phyloP scores from a whole-genome alignment of 805 yeast species.

The Wilhelminamyces savonicus region DNA sequence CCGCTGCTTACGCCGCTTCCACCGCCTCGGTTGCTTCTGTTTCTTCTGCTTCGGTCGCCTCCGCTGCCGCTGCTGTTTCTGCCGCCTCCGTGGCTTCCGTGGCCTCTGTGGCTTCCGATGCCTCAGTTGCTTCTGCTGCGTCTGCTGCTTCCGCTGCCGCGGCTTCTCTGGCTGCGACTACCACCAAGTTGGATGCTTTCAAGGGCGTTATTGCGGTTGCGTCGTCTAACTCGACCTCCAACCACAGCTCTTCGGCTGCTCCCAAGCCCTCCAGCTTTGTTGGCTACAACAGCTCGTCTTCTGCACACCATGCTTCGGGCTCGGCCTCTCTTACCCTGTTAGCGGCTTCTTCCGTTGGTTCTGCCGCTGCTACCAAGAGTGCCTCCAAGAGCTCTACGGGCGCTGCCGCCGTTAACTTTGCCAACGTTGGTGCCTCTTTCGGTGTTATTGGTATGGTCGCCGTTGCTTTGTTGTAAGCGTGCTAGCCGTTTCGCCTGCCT shows the following conservation, averaged over 20 bases:
- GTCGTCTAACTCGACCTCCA: conserved; percentile 7
- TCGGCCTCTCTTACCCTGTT: conserved; percentile 2
- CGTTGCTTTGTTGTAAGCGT: conserved; percentile 17
- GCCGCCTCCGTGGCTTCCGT: conserved; percentile 1
- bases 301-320: conserved; percentile 6
- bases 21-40: conserved; percentile 15
- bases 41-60: conserved; percentile 8
- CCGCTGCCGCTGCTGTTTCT: conserved; percentile 6
- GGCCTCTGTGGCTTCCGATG: conserved; percentile 1
- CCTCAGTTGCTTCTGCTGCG: not conserved
- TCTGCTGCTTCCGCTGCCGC: conserved; percentile 20
- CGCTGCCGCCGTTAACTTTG: conserved; percentile 20
- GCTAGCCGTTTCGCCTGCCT: no score
- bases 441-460: conserved; percentile 24
- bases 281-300: conserved; percentile 4
- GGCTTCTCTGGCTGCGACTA: conserved; percentile 1
- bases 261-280: conserved; percentile 1
- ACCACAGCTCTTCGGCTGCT: conserved; percentile 6
- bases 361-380: conserved; percentile 5
- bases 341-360: conserved; percentile 4
- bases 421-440: conserved; percentile 9
- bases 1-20: conserved; percentile 2
- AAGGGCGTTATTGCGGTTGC: conserved; percentile 21
- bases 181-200: conserved; percentile 9
- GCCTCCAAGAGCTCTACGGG: conserved; percentile 9